Evolutionary conservation across 495 filamentous ascomycete genomes (phyloP).

Genomic region (Neurospora tetrasperma): DNA sequence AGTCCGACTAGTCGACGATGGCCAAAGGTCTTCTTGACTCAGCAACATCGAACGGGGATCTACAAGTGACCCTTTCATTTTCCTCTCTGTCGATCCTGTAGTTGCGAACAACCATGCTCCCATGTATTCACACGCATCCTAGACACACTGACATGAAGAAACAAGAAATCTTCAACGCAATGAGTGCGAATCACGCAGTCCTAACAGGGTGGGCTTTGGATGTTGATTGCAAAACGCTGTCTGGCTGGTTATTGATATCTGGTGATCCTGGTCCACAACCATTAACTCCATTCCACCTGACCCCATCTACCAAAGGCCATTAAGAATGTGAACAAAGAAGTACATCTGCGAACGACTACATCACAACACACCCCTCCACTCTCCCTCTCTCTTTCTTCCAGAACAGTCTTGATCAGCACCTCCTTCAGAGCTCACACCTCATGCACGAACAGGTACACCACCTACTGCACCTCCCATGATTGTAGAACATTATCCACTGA

Average conservation of each 20-base stretch:
- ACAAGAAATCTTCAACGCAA: neutral
- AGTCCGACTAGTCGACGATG: neutral
- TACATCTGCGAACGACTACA: neutral
- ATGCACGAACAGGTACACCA: neutral
- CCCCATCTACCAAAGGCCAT: neutral
- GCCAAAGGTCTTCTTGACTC: neutral
- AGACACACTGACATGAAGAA: neutral
- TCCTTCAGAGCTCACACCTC: neutral
- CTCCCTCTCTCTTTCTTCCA: neutral
- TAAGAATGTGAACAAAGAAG: neutral
- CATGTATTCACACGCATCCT: neutral
- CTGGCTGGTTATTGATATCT: neutral
- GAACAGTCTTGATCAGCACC: neutral
- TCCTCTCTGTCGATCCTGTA: neutral
- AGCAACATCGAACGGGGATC: neutral
- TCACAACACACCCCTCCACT: neutral
- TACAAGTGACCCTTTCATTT: neutral
- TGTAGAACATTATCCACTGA: neutral
- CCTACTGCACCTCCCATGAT: neutral
- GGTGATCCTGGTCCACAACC: neutral
- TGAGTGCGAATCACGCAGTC: neutral
- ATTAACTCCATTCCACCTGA: neutral
- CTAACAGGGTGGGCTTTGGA: neutral
- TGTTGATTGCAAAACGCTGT: neutral
- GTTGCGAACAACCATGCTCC: neutral